phyloP scores from a whole-genome alignment of 257 asterid genomes.

The Rehmannia glutinosa region DNA sequence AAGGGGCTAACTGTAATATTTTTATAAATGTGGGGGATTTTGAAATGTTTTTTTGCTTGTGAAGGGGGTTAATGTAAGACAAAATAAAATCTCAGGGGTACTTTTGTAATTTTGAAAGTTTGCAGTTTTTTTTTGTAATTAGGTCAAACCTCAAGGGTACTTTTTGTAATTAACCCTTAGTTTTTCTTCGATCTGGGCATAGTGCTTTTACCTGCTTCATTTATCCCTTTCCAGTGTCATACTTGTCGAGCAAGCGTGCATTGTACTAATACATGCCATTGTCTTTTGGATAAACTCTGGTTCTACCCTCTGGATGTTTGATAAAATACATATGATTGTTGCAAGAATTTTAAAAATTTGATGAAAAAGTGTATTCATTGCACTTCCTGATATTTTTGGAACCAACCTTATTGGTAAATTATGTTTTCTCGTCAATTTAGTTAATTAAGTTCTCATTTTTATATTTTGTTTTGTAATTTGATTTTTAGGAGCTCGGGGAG shows the following conservation, averaged over 20 bases:
- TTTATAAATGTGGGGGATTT: no score
- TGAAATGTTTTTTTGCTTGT: no score
- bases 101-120: no score
- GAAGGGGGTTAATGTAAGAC: no score
- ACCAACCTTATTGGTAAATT: neutral
- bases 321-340: neutral
- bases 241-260: neutral
- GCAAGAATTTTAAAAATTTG: neutral
- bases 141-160: no score
- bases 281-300: neutral
- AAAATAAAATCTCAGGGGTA: no score
- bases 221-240: neutral
- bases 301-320: neutral
- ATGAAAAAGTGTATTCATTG: neutral
- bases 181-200: constrained; percentile 3
- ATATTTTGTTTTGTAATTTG: constrained; percentile 1
- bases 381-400: neutral
- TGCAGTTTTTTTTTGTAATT: no score
- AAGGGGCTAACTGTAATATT: no score
- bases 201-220: neutral
- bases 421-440: neutral
- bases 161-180: no score
- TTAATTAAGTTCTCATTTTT: neutral
- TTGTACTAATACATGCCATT: neutral
- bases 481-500: constrained; percentile 56